Conservation (phyloP, 768 basidiomycete species). For the Boletus reticuloceps region DNA sequence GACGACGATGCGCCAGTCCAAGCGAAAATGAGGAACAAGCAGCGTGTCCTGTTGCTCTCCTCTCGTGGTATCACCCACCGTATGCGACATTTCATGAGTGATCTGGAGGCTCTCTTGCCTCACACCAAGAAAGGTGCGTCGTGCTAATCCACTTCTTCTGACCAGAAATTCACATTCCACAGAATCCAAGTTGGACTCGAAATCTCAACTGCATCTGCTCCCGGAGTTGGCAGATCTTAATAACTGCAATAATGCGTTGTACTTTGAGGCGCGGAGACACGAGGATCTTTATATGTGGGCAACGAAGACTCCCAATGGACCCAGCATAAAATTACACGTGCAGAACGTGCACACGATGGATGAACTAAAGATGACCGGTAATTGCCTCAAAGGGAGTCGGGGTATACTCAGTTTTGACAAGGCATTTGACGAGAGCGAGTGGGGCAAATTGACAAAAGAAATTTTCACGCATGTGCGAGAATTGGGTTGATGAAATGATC, state of each 20-base stretch:
- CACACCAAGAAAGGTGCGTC: slow-evolving; percentile 92
- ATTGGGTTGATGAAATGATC: neutral
- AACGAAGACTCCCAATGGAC: slow-evolving; percentile 95
- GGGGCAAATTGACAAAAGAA: slow-evolving; percentile 86
- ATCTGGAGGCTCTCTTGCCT: slow-evolving; percentile 84
- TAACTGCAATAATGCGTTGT: slow-evolving; percentile 96
- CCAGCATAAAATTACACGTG: slow-evolving; percentile 95
- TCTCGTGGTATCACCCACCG: slow-evolving; percentile 94
- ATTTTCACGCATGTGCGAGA: slow-evolving; percentile 83
- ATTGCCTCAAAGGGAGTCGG: slow-evolving; percentile 93
- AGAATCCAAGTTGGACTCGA: slow-evolving; percentile 98
- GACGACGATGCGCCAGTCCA: slow-evolving; percentile 43
- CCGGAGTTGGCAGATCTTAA: slow-evolving; percentile 97
- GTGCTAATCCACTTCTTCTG: neutral
- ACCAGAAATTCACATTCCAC: neutral
- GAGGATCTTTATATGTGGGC: slow-evolving; percentile 98
- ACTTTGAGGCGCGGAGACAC: slow-evolving; percentile 94
- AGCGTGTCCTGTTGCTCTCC: slow-evolving; percentile 88
- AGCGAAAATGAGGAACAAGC: slow-evolving; percentile 81
- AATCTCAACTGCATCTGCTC: slow-evolving; percentile 86
- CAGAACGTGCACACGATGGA: slow-evolving; percentile 99
- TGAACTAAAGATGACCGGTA: slow-evolving; percentile 99
- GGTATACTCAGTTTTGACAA: slow-evolving; percentile 92
- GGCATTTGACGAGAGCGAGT: slow-evolving; percentile 84
- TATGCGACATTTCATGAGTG: slow-evolving; percentile 97